Evolutionary conservation across 2,329 filamentous ascomycete genomes (phyloP), one percentile per base, ranked within the genome.

Genomic region (Meredithiella fracta): DNA sequence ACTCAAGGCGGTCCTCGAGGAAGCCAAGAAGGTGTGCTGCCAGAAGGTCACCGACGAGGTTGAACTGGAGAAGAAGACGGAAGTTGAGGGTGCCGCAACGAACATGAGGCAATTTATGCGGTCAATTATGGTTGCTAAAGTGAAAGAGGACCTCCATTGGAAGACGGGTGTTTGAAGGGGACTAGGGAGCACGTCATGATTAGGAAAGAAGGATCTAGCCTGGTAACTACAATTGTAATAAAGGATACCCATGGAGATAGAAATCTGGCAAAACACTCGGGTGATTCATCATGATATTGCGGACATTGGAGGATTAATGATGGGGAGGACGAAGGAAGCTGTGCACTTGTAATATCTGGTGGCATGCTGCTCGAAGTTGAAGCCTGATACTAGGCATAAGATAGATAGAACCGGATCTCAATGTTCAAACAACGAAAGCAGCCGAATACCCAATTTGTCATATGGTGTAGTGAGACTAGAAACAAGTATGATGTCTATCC

Each of bases 1-100:
- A 60, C 96, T 90, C 88, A 79, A 88, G 56, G 71, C 75, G 47
- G 78, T 85, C 17, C 79, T 82, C 61, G 75, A 82, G 59, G 70
- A 73, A 47, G 88, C 85, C 34, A 74, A 80, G 64, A 69, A 71
- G 40, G 73, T 83, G 51, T 95, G 89, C 67, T 83, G 75, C 62
- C 62, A 63, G 20, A 63, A 67, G 34, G 55, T 56, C n/a, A 53
- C 62, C 55, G 65, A 64, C 54, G 67, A 67, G 55, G 62, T 66
- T 26, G 70, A 67, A 8, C 62, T 66, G 20, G 73, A 76, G 58
- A 70, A 67, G 59, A 62, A 66, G 17, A 72, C 76, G 66, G 67
- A 69, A 54, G 68, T 72, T 42, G 66, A 65, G 61, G 47, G 60
- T 9, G 68, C 67, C 53, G 72, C 71, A n/a, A 69, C 71, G 20